phyloP scores from a whole-genome alignment of 305 asterid species.

The Fraxinus floribunda region DNA sequence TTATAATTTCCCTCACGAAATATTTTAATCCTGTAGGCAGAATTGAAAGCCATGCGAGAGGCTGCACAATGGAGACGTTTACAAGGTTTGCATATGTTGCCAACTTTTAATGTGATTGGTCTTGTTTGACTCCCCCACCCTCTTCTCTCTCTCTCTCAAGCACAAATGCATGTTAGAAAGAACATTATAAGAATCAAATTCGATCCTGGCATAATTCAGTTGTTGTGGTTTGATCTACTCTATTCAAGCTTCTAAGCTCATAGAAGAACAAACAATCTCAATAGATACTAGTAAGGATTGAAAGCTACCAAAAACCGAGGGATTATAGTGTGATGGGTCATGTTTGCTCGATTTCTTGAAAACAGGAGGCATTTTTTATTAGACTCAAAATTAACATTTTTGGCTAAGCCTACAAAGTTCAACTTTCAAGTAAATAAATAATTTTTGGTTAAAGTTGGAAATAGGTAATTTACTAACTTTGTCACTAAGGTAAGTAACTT shows the following conservation, averaged over 20 bases:
- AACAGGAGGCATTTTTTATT: not conserved
- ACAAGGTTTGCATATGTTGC: conserved; percentile 60
- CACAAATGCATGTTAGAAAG: not conserved
- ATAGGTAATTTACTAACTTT: not conserved
- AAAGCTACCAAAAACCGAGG: not conserved
- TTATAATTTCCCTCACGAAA: conserved; percentile 18
- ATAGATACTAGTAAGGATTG: not conserved
- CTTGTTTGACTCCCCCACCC: not conserved
- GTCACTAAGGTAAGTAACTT: not conserved
- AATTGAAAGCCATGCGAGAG: conserved; percentile 86
- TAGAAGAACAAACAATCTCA: conserved; percentile 6
- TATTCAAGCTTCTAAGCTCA: conserved; percentile 9
- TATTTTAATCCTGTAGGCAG: conserved; percentile 48
- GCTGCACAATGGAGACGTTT: conserved; percentile 96
- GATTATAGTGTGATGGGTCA: not conserved
- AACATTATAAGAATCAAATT: not conserved
- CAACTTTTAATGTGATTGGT: conserved; percentile 5
- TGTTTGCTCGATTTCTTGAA: not conserved
- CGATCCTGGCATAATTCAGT: not conserved
- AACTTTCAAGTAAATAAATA: not conserved
- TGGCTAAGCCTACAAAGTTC: not conserved
- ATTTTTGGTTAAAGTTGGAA: not conserved
- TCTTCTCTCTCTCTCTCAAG: not conserved
- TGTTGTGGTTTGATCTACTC: conserved; percentile 11
- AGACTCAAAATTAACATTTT: not conserved